These are phyloP conservation scores for Trichoderma koningii DNA, from an alignment of 2,329 filamentous ascomycete genomes.

Conservation along the genomic window DNA sequence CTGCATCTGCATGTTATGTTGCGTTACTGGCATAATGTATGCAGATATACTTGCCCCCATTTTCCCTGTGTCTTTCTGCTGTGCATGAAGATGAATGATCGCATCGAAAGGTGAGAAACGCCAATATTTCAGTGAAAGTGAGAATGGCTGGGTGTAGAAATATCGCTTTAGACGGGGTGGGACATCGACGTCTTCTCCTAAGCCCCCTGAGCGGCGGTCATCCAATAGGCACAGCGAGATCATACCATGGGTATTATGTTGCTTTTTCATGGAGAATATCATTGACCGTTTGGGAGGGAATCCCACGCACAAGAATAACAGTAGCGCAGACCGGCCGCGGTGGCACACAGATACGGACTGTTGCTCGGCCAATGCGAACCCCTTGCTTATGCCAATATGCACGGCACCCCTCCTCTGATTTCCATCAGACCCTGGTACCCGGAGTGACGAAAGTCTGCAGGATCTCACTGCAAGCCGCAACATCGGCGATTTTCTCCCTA, in stretches of 20 bases:
- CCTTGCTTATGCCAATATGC: not conserved
- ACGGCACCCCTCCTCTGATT: conserved; percentile 3
- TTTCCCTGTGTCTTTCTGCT: no score
- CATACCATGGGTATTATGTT: not conserved
- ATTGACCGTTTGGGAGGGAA: not conserved
- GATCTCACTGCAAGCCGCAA: not conserved
- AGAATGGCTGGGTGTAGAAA: not conserved
- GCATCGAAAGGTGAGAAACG: not conserved
- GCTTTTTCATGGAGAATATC: conserved; percentile 3
- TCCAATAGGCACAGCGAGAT: not conserved
- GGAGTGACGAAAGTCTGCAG: conserved; percentile 2
- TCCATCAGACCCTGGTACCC: conserved; percentile 6
- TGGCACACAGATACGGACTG: not conserved
- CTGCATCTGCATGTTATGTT: not conserved
- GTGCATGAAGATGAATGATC: no score
- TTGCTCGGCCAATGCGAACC: conserved; percentile 16
- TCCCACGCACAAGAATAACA: not conserved
- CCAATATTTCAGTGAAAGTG: no score
- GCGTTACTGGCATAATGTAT: not conserved
- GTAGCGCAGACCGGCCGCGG: not conserved
- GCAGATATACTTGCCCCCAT: not conserved
- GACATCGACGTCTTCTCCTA: not conserved
- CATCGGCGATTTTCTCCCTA: not conserved
- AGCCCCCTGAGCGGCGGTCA: not conserved
- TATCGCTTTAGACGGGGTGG: not conserved